Conservation (phyloP, 768 basidiomycete genomes). For the Boletellus sp. region DNA sequence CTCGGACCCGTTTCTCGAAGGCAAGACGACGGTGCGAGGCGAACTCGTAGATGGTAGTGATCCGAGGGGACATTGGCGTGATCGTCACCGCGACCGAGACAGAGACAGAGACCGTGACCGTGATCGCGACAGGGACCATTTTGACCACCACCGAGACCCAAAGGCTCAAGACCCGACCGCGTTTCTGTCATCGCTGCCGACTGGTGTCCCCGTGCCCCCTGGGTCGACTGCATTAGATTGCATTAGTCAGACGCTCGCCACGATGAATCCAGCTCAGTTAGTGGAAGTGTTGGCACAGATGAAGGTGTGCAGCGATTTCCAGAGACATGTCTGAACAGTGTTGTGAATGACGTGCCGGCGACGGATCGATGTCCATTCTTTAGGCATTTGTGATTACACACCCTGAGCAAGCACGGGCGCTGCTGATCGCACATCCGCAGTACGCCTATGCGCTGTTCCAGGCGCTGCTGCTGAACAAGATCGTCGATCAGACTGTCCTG, state of each 20-base stretch:
- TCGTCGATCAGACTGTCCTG: slow-evolving; percentile 84
- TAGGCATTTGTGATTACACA: slow-evolving; percentile 91
- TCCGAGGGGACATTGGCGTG: slow-evolving; percentile 36
- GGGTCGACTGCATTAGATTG: slow-evolving; percentile 73
- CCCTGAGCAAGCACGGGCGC: slow-evolving; percentile 80
- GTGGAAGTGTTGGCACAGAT: slow-evolving; percentile 96
- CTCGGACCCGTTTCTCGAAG: slow-evolving; percentile 88
- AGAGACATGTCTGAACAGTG: slow-evolving; percentile 17
- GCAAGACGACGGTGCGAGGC: slow-evolving; percentile 83
- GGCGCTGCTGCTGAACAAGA: slow-evolving; percentile 86
- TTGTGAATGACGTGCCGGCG: slow-evolving; percentile 18
- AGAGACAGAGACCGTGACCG: slow-evolving; percentile 51
- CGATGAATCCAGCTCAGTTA: slow-evolving; percentile 77
- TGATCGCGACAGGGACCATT: slow-evolving; percentile 43
- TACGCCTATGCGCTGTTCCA: slow-evolving; percentile 96
- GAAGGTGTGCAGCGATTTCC: slow-evolving; percentile 64
- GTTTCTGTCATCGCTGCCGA: slow-evolving; percentile 67
- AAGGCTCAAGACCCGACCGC: slow-evolving; percentile 41
- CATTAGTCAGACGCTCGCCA: slow-evolving; percentile 83
- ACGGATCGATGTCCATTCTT: slow-evolving; percentile 30
- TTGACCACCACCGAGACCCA: slow-evolving; percentile 32
- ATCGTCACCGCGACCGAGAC: slow-evolving; percentile 52
- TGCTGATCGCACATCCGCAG: slow-evolving; percentile 85
- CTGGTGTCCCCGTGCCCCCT: slow-evolving; percentile 68
- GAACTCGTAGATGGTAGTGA: slow-evolving; percentile 69